A percentile compares a stretch with the other conserved stretches of the same genome.
Conservation (phyloP, 106 monocot genomes). For the Acorus calamus region DNA sequence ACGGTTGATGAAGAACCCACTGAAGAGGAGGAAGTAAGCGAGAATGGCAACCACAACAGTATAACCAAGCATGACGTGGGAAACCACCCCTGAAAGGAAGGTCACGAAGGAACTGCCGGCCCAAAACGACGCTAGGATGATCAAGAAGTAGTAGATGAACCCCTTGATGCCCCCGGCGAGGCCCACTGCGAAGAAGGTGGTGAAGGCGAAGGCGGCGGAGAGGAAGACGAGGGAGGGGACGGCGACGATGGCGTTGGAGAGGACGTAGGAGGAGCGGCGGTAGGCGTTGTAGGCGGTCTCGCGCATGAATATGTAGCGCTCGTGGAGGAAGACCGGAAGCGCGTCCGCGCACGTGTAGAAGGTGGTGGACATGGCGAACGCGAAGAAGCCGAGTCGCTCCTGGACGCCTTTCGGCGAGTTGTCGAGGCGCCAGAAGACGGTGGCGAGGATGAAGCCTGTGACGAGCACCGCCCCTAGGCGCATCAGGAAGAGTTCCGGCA, state of each 20-base stretch:
- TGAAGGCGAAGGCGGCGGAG: conserved; percentile 53
- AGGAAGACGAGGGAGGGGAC: conserved; percentile 62
- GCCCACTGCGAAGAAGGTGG: conserved; percentile 85
- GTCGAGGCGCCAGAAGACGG: conserved; percentile 90
- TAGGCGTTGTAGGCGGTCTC: conserved; percentile 98
- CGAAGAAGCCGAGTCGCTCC: conserved; percentile 91
- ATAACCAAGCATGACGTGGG: conserved; percentile 68
- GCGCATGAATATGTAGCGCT: conserved; percentile 85
- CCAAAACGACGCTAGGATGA: conserved; percentile 87
- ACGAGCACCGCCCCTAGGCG: conserved; percentile 65
- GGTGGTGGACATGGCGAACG: conserved; percentile 87
- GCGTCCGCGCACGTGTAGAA: conserved; percentile 94
- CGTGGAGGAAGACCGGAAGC: conserved; percentile 88
- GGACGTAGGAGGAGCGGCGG: conserved; percentile 93
- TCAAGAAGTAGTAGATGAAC: conserved; percentile 69
- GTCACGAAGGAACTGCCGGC: conserved; percentile 85
- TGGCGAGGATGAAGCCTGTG: conserved; percentile 84
- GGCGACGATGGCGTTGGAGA: conserved; percentile 68
- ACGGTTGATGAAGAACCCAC: conserved; percentile 92
- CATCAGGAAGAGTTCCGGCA: conserved; percentile 39
- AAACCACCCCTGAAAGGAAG: conserved; percentile 78
- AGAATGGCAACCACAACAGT: conserved; percentile 69
- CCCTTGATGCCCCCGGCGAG: conserved; percentile 59
- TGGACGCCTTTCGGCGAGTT: conserved; percentile 74
- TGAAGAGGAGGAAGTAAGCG: conserved; percentile 85